Conservation (phyloP, 176 grass and related monocot species). For the Oryza officinalis region DNA sequence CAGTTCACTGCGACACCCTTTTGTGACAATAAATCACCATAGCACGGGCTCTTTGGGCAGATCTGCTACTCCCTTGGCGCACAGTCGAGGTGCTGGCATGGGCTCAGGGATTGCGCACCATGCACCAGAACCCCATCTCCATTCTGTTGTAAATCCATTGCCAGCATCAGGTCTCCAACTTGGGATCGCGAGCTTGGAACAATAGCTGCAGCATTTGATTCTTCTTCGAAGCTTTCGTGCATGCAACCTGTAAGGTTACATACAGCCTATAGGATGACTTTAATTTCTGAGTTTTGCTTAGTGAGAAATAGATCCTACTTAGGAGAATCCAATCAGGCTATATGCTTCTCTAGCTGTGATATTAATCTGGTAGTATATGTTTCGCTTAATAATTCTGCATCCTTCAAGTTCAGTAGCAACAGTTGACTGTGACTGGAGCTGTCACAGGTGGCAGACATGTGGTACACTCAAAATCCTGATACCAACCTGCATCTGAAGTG, state of each 20-base stretch:
- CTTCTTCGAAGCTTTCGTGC: neutral
- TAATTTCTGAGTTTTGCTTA: neutral
- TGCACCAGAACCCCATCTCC: conserved; percentile 12
- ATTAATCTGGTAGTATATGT: neutral
- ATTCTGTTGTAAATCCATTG: neutral
- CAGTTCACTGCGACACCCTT: conserved; percentile 1
- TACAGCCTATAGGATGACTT: neutral
- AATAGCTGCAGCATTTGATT: neutral
- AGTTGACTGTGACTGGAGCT: neutral
- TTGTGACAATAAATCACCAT: neutral
- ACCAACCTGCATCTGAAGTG: neutral
- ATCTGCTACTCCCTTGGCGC: conserved; percentile 11
- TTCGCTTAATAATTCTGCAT: neutral
- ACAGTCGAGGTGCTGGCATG: neutral
- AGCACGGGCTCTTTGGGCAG: neutral
- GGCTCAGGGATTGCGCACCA: neutral
- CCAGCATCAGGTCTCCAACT: neutral
- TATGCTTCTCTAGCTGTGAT: neutral
- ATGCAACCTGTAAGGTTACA: neutral
- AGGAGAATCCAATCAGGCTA: neutral
- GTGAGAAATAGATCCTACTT: neutral
- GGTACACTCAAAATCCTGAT: neutral
- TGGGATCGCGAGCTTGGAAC: neutral
- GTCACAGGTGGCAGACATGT: neutral
- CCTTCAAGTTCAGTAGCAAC: neutral